Base-by-base conservation (phyloP, 805 yeast genomes). In the Yarrowia keelungensis region DNA sequence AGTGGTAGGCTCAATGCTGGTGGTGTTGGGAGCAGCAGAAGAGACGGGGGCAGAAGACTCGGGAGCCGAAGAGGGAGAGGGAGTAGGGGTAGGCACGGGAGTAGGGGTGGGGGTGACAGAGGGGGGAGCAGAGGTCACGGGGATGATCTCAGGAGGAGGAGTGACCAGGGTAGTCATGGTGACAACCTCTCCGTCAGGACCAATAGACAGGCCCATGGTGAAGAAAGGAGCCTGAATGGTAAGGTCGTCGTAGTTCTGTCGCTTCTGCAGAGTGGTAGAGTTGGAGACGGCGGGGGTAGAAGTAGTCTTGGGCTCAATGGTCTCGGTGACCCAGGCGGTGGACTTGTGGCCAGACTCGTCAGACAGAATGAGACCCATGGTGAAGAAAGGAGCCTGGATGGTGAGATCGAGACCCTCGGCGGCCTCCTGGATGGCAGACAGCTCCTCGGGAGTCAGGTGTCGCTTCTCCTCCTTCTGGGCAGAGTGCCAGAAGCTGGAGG, bases 361-460 rank as follows among this genome's bases (percentile, higher is more conserved):
- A 12, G 59, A 53, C 14, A 53, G 16, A 14, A 53, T 22, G 4
- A 56, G 62, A 10, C 62, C 62, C 47, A 56, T 41, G 19, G 62
- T 56, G 47, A 56, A 56, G 39, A 56, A 56, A n/a, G 62, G 62
- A 26, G 62, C 62, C 62, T 56, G 47, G 26, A 56, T 56, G n/a
- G 62, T 41, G 7, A 56, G 62, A 8, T 56, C 62, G 3, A 56
- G 46, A n/a, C 47, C 62, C 62, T 41, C 62, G 11, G 32, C 35
- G 15, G 45, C 59, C 59, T 53, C 59, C 32, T 19, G 45, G 5
- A 53, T 22, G 15, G 43, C 59, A 38, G 59, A 39, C 3, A 22
- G 11, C 8, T 7, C 8, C 59, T 53, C 16, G 19, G 59, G 59
- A 14, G 59, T 8, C 19, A 53, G 11, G 8, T 56, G 38, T 26